Evolutionary conservation across 2,329 filamentous ascomycete species (phyloP), one percentile per base, ranked within the genome.

Genomic region (Aspergillus sp.): DNA sequence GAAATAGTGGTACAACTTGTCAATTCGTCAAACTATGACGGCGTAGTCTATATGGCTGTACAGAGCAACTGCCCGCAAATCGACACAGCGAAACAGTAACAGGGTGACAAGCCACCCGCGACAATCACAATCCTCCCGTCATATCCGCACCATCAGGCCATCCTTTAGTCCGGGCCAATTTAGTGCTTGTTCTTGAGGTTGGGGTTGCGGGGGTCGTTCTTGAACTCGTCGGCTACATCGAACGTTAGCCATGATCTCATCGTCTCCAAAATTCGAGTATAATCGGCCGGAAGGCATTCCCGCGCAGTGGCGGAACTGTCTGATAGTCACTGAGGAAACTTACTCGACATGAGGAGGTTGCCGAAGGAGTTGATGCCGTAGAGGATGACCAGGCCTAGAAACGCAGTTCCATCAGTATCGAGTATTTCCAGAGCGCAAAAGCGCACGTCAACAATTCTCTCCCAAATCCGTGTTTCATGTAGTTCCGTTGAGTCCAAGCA

Each of bases 171-270:
- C 53, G 46, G 50, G 53, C 47, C 51, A 20, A 58, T 64, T 65
- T 71, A 73, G 63, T 73, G 71, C 64, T 72, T 70, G 45, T 62
- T 59, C 64, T 72, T 69, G 41, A 65, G 64, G 62, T 75, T 73
- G 55, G 75, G 75, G 66, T 96, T 96, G 76, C 92, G 86, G 63
- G 92, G 90, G 78, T 97, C 93, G 82, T 96, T 95, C 86, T 92
- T 95, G 85, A 84, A 96, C 80, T 97, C 90, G 66, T 89, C 89
- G 80, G 85, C 93, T 97, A 47, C 22, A 51, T 38, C 43, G 42
- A 50, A 43, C 42, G 57, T 69, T 60, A 67, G 64, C 52, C 26
- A 11, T 30, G 26, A 30, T 30, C 26, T 30, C 26, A 9, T 8
- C 26, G 10, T 30, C 9, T 30, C 26, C 8, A 8, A 11, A 3